Evolutionary conservation across 2,329 filamentous ascomycete species (phyloP).

Genomic region (Venturiaceae sp.): DNA sequence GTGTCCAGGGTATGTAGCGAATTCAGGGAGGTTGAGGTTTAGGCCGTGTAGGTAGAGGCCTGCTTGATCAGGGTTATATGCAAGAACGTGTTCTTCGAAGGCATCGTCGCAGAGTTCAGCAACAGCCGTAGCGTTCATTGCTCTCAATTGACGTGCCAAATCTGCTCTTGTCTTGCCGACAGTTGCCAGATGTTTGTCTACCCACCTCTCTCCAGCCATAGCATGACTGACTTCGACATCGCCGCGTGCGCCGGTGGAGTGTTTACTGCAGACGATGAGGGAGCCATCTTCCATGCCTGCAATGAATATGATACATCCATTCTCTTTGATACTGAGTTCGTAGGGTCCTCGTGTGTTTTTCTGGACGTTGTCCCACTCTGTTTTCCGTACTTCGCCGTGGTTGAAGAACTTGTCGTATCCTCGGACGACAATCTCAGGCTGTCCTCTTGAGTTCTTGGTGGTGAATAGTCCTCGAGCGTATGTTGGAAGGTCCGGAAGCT

Average conservation of each 20-base stretch:
- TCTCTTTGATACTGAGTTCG: slow-evolving; percentile 94
- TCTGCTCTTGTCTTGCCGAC: slow-evolving; percentile 73
- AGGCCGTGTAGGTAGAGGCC: slow-evolving; percentile 94
- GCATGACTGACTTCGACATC: slow-evolving; percentile 74
- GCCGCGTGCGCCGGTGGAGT: slow-evolving; percentile 75
- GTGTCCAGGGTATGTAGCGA: slow-evolving; percentile 72
- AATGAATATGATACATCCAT: slow-evolving; percentile 99
- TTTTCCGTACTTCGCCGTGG: slow-evolving; percentile 68
- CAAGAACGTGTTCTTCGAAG: slow-evolving; percentile 94
- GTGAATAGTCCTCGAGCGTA: slow-evolving; percentile 94
- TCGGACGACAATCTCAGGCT: slow-evolving; percentile 70
- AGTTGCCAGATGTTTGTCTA: slow-evolving; percentile 67
- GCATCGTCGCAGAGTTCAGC: slow-evolving; percentile 92
- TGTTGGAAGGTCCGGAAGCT: slow-evolving; percentile 72
- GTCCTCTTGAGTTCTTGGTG: slow-evolving; percentile 53
- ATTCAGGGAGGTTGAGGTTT: slow-evolving; percentile 89
- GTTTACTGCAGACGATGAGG: slow-evolving; percentile 95
- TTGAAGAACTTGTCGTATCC: slow-evolving; percentile 99
- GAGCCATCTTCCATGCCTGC: slow-evolving; percentile 83
- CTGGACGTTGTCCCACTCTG: slow-evolving; percentile 73
- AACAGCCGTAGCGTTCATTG: slow-evolving; percentile 85
- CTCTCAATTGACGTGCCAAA: slow-evolving; percentile 63
- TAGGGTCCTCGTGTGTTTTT: slow-evolving; percentile 74
- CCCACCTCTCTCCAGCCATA: slow-evolving; percentile 68
- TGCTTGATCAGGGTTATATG: slow-evolving; percentile 71